Conservation (phyloP, 2,329 filamentous ascomycete species). For the Magnaporthiopsis incrustans region DNA sequence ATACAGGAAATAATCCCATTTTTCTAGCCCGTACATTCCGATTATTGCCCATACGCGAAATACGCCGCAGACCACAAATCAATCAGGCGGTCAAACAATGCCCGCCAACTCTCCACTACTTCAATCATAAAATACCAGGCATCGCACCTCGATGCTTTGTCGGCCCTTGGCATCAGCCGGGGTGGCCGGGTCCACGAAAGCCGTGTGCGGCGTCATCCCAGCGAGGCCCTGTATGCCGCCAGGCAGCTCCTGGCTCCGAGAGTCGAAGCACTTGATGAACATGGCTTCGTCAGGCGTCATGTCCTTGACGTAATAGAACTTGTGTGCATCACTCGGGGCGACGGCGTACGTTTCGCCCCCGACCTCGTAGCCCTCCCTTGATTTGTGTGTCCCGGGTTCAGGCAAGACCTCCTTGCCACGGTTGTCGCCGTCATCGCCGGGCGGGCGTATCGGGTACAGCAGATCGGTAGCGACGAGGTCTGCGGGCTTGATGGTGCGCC, state of each 20-base stretch:
- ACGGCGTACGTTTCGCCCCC: conserved; percentile 55
- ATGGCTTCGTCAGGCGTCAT: conserved; percentile 49
- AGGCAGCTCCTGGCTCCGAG: conserved; percentile 28
- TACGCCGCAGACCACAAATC: background rate
- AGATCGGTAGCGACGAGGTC: conserved; percentile 56
- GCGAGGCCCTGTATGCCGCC: conserved; percentile 33
- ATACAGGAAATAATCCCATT: background rate
- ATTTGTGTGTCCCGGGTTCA: conserved; percentile 33
- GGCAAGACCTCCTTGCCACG: conserved; percentile 50
- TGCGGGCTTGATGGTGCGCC: conserved; percentile 45
- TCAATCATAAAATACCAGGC: conserved; percentile 51
- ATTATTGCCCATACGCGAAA: background rate
- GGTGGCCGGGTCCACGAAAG: conserved; percentile 47
- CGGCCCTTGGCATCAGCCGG: conserved; percentile 35
- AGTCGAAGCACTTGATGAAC: conserved; percentile 47
- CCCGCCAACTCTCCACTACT: background rate
- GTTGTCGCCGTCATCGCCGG: conserved; percentile 34
- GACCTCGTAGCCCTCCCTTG: conserved; percentile 52
- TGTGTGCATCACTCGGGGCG: conserved; percentile 46
- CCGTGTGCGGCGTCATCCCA: conserved; percentile 41
- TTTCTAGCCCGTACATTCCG: background rate
- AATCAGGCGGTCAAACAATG: background rate
- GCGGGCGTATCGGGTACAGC: conserved; percentile 46
- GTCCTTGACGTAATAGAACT: conserved; percentile 59
- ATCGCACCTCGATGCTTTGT: conserved; percentile 58